Evolutionary conservation across 2,329 filamentous ascomycete species (phyloP).

Genomic region (Fusarium keratoplasticum): DNA sequence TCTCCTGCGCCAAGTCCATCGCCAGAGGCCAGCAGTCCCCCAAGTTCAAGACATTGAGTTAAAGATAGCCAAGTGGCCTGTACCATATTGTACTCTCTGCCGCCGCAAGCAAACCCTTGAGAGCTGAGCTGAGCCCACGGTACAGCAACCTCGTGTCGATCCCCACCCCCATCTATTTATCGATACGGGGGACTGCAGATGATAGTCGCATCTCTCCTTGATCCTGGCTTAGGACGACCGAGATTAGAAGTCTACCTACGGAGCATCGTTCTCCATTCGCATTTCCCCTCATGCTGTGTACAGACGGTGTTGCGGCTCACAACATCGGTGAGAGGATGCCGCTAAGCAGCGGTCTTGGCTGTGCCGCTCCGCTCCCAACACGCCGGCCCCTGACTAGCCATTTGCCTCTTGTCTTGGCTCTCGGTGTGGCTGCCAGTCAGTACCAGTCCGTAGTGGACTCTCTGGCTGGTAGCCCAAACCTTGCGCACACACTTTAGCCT

Average conservation of each 20-base stretch:
- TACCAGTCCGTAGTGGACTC: constrained; percentile 5
- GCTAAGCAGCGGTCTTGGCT: constrained; percentile 2
- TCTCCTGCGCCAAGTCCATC: background rate
- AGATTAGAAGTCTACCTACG: background rate
- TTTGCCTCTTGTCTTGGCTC: constrained; percentile 3
- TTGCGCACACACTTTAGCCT: constrained; percentile 18
- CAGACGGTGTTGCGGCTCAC: constrained; percentile 4
- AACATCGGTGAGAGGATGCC: constrained; percentile 9
- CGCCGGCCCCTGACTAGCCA: constrained; percentile 18
- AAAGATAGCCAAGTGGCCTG: constrained; percentile 29
- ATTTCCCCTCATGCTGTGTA: constrained; percentile 20
- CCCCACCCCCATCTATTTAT: constrained; percentile 25
- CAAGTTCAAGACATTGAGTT: constrained; percentile 13
- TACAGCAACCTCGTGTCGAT: constrained; percentile 15
- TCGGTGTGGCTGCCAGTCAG: constrained; percentile 7
- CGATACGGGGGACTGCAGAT: constrained; percentile 13
- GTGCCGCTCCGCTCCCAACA: constrained; percentile 35
- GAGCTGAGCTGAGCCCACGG: background rate
- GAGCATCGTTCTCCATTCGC: background rate
- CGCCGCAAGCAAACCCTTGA: background rate
- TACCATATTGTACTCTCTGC: constrained; percentile 12
- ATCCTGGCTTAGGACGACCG: constrained; percentile 1
- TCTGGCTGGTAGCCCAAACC: constrained; percentile 3
- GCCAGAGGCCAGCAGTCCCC: constrained; percentile 9
- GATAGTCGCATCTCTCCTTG: constrained; percentile 29